These are phyloP conservation scores for Aspergillus terreus DNA, from an alignment of 2,329 filamentous ascomycete genomes.

Conservation along the genomic window DNA sequence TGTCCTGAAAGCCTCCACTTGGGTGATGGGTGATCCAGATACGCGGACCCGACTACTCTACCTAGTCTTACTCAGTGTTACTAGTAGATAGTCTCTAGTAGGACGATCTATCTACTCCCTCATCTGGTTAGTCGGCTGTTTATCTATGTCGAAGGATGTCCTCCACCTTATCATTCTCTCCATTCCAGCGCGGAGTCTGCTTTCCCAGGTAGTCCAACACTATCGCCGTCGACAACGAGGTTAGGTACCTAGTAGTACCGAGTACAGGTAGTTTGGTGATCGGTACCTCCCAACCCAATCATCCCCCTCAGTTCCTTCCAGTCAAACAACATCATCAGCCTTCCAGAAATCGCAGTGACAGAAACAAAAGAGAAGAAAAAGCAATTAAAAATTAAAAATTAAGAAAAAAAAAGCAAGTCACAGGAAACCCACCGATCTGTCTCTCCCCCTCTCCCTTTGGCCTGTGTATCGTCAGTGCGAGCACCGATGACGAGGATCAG, in stretches of 20 bases:
- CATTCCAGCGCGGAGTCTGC: too few relatives aligned
- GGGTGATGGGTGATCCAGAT: not conserved
- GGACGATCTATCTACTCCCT: too few relatives aligned
- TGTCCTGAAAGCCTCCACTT: constrained; percentile 15
- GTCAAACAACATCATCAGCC: constrained; percentile 2
- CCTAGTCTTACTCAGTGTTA: not conserved
- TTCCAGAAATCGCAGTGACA: constrained; percentile 7
- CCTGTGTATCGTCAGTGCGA: not conserved
- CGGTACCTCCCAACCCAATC: not conserved
- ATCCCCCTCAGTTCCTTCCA: not conserved
- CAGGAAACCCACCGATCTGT: not conserved
- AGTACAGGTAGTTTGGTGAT: too few relatives aligned
- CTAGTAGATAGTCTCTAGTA: too few relatives aligned
- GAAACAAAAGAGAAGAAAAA: not conserved
- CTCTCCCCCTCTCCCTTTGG: not conserved
- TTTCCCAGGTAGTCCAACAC: not conserved
- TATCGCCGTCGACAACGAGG: not conserved
- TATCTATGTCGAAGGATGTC: too few relatives aligned
- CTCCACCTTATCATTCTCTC: too few relatives aligned
- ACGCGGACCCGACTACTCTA: not conserved
- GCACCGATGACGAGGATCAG: constrained; percentile 1
- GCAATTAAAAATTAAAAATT: too few relatives aligned
- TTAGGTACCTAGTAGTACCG: too few relatives aligned
- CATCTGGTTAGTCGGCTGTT: too few relatives aligned
- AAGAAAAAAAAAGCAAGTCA: not conserved